Conservation (phyloP, 345 rosid species). For the Camelina sativa region DNA sequence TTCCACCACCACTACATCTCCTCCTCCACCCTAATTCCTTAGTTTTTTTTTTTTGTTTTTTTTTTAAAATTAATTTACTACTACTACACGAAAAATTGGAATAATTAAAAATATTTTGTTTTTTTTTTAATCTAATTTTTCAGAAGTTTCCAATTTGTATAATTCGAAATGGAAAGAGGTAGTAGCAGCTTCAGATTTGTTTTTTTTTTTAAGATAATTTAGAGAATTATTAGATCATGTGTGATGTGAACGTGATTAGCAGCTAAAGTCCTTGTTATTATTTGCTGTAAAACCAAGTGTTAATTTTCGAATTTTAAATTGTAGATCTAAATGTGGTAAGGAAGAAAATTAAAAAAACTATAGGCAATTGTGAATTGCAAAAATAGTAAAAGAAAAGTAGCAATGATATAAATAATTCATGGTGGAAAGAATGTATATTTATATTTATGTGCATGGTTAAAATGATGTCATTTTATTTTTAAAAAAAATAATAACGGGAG, state of each 20-base stretch:
- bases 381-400: not conserved
- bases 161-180: slow-evolving; percentile 24
- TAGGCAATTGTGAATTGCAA: not conserved
- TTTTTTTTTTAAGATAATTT: slow-evolving; percentile 13
- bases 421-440: not conserved
- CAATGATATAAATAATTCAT: not conserved
- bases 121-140: slow-evolving; percentile 19
- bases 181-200: slow-evolving; percentile 1
- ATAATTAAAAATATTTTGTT: slow-evolving; percentile 25
- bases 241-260: slow-evolving; percentile 43
- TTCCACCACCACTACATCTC: slow-evolving; percentile 29
- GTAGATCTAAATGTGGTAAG: slow-evolving; percentile 9
- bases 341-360: not conserved
- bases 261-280: slow-evolving; percentile 15
- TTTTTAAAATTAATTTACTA: not conserved
- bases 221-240: slow-evolving; percentile 29
- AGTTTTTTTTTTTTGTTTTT: slow-evolving; percentile 12
- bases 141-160: slow-evolving; percentile 39
- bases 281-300: slow-evolving; percentile 15
- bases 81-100: slow-evolving; percentile 14
- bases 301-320: not conserved
- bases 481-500: not conserved
- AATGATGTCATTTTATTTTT: not conserved
- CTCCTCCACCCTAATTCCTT: slow-evolving; percentile 29
- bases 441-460: not conserved